Conservation (phyloP, 163 green algal genomes). For the Chlorella variabilis region DNA sequence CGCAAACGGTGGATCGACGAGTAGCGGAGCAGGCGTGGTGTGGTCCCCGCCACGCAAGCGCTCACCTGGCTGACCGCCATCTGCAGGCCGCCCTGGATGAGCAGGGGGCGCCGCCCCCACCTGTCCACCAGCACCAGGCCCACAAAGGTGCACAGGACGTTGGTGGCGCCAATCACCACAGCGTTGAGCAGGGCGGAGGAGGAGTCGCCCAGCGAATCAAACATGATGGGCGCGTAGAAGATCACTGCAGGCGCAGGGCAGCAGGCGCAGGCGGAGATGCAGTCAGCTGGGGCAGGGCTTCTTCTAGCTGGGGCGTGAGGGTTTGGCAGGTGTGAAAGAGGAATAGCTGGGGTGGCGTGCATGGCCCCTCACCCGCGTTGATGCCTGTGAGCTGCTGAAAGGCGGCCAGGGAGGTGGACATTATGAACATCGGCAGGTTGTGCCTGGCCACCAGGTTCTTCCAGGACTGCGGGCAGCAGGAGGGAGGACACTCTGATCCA, state of each 20-base stretch:
- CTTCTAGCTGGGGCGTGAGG: no score
- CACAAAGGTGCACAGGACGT: conserved; percentile 73
- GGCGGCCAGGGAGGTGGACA: conserved; percentile 34
- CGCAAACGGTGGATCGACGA: no score
- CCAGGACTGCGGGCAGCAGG: conserved; percentile 3
- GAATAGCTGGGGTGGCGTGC: no score
- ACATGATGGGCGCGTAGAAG: conserved; percentile 81
- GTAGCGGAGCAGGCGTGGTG: no score
- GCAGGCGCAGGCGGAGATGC: background rate
- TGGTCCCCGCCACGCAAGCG: no score
- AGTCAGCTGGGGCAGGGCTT: background rate
- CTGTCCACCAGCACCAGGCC: conserved; percentile 72
- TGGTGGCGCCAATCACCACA: conserved; percentile 72
- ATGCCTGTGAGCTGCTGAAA: conserved; percentile 57
- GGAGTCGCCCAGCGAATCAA: conserved; percentile 57
- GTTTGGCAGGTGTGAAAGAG: no score
- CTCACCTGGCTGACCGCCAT: conserved; percentile 62
- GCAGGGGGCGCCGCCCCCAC: conserved; percentile 64
- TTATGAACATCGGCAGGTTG: conserved; percentile 49
- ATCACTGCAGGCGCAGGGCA: conserved; percentile 10
- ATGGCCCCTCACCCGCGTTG: conserved; percentile 33
- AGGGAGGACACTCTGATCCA: background rate
- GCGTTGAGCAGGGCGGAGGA: conserved; percentile 64
- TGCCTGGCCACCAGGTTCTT: conserved; percentile 42
- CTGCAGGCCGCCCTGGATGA: conserved; percentile 71